Evolutionary conservation across 108 stramenopile species (phyloP).

Genomic region (Fragilariopsis cylindrus): DNA sequence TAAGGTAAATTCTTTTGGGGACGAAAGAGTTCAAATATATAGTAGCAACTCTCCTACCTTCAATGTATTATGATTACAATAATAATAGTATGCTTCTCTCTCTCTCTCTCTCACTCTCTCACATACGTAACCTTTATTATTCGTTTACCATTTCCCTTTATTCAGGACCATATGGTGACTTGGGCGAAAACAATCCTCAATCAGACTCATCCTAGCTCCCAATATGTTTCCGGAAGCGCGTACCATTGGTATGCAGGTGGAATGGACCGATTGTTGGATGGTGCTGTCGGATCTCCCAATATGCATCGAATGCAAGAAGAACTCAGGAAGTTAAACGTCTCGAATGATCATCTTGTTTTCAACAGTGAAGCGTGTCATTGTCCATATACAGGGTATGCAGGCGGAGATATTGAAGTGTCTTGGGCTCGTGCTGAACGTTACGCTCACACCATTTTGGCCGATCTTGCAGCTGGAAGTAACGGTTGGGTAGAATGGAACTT

Average conservation of each 20-base stretch:
- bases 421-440: constrained; percentile 88
- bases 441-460: constrained; percentile 91
- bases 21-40: not conserved
- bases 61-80: no score
- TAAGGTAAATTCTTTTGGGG: constrained; percentile 34
- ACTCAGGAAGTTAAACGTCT: constrained; percentile 39
- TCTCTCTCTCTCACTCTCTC: no score
- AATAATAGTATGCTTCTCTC: no score
- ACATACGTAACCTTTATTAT: no score
- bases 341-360: constrained; percentile 57
- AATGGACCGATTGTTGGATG: constrained; percentile 86
- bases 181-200: constrained; percentile 69
- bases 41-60: no score
- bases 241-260: constrained; percentile 95
- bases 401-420: constrained; percentile 71
- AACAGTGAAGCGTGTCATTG: constrained; percentile 83
- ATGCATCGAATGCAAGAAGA: constrained; percentile 69
- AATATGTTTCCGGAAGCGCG: constrained; percentile 90
- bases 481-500: constrained; percentile 95
- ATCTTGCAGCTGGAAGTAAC: constrained; percentile 87
- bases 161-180: constrained; percentile 72
- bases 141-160: no score
- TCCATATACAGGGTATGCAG: constrained; percentile 78
- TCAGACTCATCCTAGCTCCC: constrained; percentile 39
- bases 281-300: constrained; percentile 78